Conservation (phyloP, 192 early-diverging fungal genomes). For the Ambispora gerdemannii region DNA sequence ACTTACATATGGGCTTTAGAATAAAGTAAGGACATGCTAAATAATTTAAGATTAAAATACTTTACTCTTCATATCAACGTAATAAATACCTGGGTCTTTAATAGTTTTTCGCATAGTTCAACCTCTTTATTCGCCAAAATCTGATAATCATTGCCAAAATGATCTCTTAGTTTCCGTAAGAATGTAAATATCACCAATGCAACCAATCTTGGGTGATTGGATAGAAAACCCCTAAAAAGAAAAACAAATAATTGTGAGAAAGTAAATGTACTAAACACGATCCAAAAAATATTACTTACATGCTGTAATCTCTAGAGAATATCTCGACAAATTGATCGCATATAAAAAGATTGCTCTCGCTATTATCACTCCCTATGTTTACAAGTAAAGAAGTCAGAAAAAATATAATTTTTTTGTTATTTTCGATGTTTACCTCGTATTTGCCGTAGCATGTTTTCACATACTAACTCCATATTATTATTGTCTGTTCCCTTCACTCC, state of each 20-base stretch:
- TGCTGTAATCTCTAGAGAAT: neutral
- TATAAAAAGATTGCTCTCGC: neutral
- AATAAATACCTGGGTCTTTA: neutral
- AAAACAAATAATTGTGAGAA: neutral
- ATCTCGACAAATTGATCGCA: neutral
- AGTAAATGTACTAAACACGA: neutral
- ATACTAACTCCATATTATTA: neutral
- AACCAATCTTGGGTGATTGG: neutral
- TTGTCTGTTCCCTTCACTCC: slow-evolving; percentile 2
- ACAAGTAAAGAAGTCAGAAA: neutral
- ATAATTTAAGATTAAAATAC: neutral
- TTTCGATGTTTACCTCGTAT: neutral
- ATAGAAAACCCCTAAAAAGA: neutral
- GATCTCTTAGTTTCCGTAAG: neutral
- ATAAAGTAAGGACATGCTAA: neutral
- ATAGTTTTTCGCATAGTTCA: neutral
- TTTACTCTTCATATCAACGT: neutral
- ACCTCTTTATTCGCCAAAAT: neutral
- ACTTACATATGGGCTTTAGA: neutral
- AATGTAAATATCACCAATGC: neutral
- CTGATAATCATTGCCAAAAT: neutral
- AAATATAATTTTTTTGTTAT: neutral
- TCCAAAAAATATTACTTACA: neutral
- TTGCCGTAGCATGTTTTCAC: neutral
- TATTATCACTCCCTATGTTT: neutral